Evolutionary conservation across 148 eudicot species (phyloP).

Genomic region (Amaranthus hypochondriacus): DNA sequence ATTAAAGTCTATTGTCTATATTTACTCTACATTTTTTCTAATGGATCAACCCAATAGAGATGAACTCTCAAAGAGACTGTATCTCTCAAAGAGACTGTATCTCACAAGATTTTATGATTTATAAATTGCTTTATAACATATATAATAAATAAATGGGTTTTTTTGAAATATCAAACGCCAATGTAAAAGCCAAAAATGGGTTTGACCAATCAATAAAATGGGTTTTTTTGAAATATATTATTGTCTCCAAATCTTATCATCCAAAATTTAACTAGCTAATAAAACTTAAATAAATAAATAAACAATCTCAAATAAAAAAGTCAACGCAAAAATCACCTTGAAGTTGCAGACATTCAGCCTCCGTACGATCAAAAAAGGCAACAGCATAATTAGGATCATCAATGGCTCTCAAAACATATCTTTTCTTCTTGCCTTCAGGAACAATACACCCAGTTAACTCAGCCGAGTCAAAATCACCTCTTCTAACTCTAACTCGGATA

Average conservation of each 20-base stretch:
- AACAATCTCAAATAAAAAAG: background rate
- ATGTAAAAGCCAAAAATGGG: too few relatives aligned
- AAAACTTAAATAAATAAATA: background rate
- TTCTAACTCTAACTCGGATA: slow-evolving; percentile 53
- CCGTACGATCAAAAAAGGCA: slow-evolving; percentile 71
- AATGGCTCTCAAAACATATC: slow-evolving; percentile 61
- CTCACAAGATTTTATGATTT: too few relatives aligned
- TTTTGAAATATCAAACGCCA: too few relatives aligned
- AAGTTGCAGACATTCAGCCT: slow-evolving; percentile 51
- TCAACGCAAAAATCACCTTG: slow-evolving; percentile 48
- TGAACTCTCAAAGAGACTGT: too few relatives aligned
- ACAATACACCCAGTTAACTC: slow-evolving; percentile 80
- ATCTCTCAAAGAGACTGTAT: too few relatives aligned
- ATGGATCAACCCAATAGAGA: too few relatives aligned
- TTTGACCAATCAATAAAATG: too few relatives aligned
- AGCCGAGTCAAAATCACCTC: slow-evolving; percentile 40
- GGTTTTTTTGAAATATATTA: too few relatives aligned
- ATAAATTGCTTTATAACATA: too few relatives aligned
- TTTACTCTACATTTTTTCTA: too few relatives aligned
- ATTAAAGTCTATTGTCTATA: too few relatives aligned
- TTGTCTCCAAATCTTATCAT: background rate
- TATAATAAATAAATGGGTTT: too few relatives aligned
- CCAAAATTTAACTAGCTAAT: background rate
- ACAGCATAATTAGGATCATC: slow-evolving; percentile 80
- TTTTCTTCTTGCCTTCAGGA: slow-evolving; percentile 53